A percentile compares a stretch with the other conserved stretches of the same genome.
phyloP scores from a whole-genome alignment of 306 rosid species.

The Rubus parviflorus region DNA sequence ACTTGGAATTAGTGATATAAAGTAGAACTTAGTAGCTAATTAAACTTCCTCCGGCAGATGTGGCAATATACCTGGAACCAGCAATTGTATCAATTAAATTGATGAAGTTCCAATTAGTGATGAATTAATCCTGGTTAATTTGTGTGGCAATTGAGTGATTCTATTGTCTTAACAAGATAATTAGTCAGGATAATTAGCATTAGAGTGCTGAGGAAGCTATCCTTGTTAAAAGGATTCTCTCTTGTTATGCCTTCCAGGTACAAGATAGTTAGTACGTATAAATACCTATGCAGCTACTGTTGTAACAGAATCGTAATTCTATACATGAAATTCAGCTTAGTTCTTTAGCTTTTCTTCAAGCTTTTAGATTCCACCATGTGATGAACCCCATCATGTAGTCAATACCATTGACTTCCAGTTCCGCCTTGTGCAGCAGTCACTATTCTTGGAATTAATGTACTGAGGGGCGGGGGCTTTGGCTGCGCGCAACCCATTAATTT shows the following conservation, averaged over 20 bases:
- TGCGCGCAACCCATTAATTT: constrained; percentile 70
- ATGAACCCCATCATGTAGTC: constrained; percentile 24
- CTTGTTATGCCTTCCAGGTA: too few relatives aligned
- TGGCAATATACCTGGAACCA: neutral
- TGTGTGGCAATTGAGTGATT: constrained; percentile 7
- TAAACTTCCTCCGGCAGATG: constrained; percentile 14
- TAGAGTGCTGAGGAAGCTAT: too few relatives aligned
- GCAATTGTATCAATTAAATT: neutral
- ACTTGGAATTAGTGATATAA: constrained; percentile 23
- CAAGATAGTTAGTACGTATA: too few relatives aligned
- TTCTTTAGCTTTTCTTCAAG: too few relatives aligned
- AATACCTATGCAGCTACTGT: too few relatives aligned
- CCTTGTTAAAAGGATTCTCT: too few relatives aligned
- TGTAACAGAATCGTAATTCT: too few relatives aligned
- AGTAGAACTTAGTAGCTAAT: constrained; percentile 20
- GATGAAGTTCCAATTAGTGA: neutral
- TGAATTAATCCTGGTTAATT: constrained; percentile 9
- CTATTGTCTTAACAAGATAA: too few relatives aligned
- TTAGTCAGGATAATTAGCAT: too few relatives aligned
- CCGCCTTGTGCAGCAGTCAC: constrained; percentile 87
- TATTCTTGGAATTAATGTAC: constrained; percentile 66
- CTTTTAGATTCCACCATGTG: constrained; percentile 4
- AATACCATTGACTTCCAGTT: constrained; percentile 79
- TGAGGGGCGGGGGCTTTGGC: constrained; percentile 84
- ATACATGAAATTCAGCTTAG: too few relatives aligned